phyloP scores from a whole-genome alignment of 495 filamentous ascomycete species.

The Hypoxylon fuscum region DNA sequence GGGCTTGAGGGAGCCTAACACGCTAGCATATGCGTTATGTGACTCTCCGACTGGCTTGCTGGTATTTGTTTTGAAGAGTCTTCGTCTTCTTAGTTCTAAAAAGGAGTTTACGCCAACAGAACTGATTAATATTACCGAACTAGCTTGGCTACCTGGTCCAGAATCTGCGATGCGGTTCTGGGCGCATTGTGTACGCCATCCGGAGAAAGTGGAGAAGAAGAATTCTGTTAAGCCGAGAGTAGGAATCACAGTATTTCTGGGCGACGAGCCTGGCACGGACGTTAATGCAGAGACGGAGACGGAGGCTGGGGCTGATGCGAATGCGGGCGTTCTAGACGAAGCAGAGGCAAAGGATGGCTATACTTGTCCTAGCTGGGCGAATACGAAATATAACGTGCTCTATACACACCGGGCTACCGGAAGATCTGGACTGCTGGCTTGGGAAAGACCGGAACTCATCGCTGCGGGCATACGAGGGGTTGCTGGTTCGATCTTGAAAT shows the following conservation, averaged over 20 bases:
- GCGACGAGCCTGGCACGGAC: constrained; percentile 28
- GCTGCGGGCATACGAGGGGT: constrained; percentile 49
- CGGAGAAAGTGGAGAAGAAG: constrained; percentile 36
- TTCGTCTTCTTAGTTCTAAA: constrained; percentile 44
- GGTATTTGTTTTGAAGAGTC: constrained; percentile 51
- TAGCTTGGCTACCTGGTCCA: constrained; percentile 61
- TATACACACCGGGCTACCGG: constrained; percentile 46
- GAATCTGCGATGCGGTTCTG: constrained; percentile 58
- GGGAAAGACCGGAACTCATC: constrained; percentile 54
- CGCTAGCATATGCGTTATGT: constrained; percentile 60
- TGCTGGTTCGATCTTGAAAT: constrained; percentile 45
- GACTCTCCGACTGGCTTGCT: constrained; percentile 63
- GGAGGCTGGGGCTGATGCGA: constrained; percentile 3
- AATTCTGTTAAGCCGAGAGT: constrained; percentile 41
- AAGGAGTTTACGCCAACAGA: constrained; percentile 51
- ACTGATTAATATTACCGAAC: constrained; percentile 55
- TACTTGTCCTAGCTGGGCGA: constrained; percentile 57
- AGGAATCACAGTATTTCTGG: constrained; percentile 57
- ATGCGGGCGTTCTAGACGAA: constrained; percentile 18
- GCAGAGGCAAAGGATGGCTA: constrained; percentile 40
- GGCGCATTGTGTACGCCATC: constrained; percentile 49
- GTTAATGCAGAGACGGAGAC: constrained; percentile 5
- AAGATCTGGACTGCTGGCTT: constrained; percentile 49
- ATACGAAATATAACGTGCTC: constrained; percentile 51
- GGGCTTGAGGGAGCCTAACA: constrained; percentile 55